Base-by-base conservation (phyloP, 495 filamentous ascomycete species). In the Sporormia fimetaria region DNA sequence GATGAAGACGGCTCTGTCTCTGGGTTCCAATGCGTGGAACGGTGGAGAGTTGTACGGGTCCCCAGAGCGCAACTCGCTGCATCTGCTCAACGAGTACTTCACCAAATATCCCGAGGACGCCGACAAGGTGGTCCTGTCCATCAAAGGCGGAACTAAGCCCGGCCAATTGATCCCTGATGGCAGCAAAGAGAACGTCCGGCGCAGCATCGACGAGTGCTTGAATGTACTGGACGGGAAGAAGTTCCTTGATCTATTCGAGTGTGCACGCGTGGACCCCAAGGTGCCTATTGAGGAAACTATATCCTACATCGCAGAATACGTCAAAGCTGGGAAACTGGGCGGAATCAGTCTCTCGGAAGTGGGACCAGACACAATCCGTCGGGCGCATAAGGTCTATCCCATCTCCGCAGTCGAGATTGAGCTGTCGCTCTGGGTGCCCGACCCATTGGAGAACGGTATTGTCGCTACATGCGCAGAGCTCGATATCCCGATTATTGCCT, bases 161-260 rank as follows among this genome's bases (percentile, higher is more conserved):
- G 51, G 57, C 3, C 49, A 55, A 7, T 30, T 64, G 8, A 21
- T 20, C 0, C 62, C 71, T 14, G 75, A 84, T 47, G 71, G 78
- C 29, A 75, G 71, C 11, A 70, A 75, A 35, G 70, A 72, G 47
- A 70, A 71, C 40, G 67, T 83, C 2, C 70, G 75, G 9, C 66
- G 70, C 14, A 76, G 71, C 32, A 66, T 94, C 37, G 82, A 92
- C 34, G 70, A 77, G 45, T 72, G 67, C 48, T 55, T 92, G 30
- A 66, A 55, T 21, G 53, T 71, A 21, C 65, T 84, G 10, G 72
- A 77, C 32, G 81, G 79, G 5, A 81, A 76, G 46, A 90, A 90
- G 68, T 77, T 67, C 45, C 61, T 94, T 40, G 85, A 94, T 59
- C 73, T 88, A 37, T 94, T 87, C 47, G 78, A 87, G 60, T 76